Evolutionary conservation across 2,329 filamentous ascomycete genomes (phyloP).

Genomic region (Teratosphaeria epicoccoides): DNA sequence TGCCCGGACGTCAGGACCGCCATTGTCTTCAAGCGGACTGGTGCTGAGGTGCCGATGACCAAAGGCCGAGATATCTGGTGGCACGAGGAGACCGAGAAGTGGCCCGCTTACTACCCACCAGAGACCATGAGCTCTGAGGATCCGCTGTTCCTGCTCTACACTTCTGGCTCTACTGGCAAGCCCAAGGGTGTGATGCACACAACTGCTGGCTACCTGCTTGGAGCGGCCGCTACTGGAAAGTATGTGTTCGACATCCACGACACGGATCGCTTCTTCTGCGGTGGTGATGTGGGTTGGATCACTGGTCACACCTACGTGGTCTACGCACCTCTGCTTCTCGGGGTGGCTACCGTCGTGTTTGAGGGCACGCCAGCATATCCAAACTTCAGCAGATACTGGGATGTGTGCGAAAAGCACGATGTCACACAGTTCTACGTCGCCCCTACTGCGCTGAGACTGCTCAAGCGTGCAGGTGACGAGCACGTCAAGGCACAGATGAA

Average conservation of each 20-base stretch:
- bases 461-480: slow-evolving; percentile 92
- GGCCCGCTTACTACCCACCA: slow-evolving; percentile 81
- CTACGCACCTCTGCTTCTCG: slow-evolving; percentile 85
- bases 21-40: slow-evolving; percentile 90
- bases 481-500: slow-evolving; percentile 86
- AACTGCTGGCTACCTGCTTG: slow-evolving; percentile 87
- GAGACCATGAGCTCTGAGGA: slow-evolving; percentile 89
- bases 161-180: slow-evolving; percentile 94
- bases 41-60: slow-evolving; percentile 84
- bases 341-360: slow-evolving; percentile 90
- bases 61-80: slow-evolving; percentile 87
- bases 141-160: slow-evolving; percentile 94
- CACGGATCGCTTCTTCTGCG: slow-evolving; percentile 89
- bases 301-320: slow-evolving; percentile 98
- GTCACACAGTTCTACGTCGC: slow-evolving; percentile 98
- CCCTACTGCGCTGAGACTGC: slow-evolving; percentile 78
- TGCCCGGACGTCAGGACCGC: slow-evolving; percentile 79
- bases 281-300: slow-evolving; percentile 97
- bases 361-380: slow-evolving; percentile 97
- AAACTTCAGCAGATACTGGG: slow-evolving; percentile 97
- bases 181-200: slow-evolving; percentile 99
- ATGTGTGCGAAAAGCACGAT: slow-evolving; percentile 88
- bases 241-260: slow-evolving; percentile 98
- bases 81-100: slow-evolving; percentile 98
- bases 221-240: slow-evolving; percentile 86